Conservation (phyloP, 306 rosid species). For the Ceratonia siliqua region DNA sequence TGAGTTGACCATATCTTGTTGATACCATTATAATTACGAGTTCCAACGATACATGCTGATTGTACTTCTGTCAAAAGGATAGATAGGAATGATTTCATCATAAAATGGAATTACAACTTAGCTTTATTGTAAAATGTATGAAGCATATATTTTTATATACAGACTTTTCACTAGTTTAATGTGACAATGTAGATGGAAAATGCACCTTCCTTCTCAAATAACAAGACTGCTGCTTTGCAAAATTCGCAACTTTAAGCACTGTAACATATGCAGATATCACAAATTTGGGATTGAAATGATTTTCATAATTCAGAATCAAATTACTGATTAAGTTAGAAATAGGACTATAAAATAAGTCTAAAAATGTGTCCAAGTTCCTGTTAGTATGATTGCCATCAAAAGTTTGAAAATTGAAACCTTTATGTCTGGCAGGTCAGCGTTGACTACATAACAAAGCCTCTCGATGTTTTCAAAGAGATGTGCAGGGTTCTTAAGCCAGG, state of each 20-base stretch:
- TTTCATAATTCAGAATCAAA: conserved; percentile 9
- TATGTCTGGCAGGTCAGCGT: conserved; percentile 72
- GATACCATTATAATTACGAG: background rate
- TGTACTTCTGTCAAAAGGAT: background rate
- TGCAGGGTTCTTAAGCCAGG: conserved; percentile 74
- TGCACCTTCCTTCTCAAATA: background rate
- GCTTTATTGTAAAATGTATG: background rate
- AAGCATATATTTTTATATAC: background rate
- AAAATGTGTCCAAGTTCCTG: conserved; percentile 3
- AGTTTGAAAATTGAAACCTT: conserved; percentile 11
- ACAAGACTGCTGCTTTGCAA: background rate
- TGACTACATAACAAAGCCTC: conserved; percentile 75
- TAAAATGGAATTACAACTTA: background rate
- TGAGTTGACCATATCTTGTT: background rate
- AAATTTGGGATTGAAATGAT: background rate
- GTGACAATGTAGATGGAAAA: background rate
- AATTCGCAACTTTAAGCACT: background rate
- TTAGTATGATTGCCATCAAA: conserved; percentile 6
- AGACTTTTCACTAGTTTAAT: background rate
- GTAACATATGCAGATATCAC: background rate
- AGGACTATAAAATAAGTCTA: background rate
- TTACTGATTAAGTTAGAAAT: background rate
- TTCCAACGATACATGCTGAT: background rate
- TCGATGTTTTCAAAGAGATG: conserved; percentile 75
- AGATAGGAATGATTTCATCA: background rate